Evolutionary conservation across 2,329 filamentous ascomycete species (phyloP).

Genomic region (Stenocarpella maydis): DNA sequence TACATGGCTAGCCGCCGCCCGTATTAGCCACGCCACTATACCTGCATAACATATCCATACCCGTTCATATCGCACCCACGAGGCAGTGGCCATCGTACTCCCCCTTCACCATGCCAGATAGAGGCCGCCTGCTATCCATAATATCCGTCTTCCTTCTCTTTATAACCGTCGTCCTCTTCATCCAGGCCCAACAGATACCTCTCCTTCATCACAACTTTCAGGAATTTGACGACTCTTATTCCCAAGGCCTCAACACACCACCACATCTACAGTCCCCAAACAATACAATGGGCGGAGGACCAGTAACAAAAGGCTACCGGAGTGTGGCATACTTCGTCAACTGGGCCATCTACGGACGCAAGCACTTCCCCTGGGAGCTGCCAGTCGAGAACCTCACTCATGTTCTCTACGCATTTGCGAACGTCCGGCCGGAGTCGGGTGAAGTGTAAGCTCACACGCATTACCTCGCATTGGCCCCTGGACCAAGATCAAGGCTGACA

Average conservation of each 20-base stretch:
- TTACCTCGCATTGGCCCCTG: constrained; percentile 36
- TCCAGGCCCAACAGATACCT: constrained; percentile 21
- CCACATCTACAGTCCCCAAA: constrained; percentile 31
- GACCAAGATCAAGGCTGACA: background rate
- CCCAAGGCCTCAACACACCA: constrained; percentile 15
- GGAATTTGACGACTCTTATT: constrained; percentile 24
- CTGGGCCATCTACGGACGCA: constrained; percentile 87
- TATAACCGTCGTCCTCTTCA: constrained; percentile 28
- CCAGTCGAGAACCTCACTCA: constrained; percentile 85
- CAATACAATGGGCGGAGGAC: constrained; percentile 53
- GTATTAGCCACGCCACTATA: constrained; percentile 15
- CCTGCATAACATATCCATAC: constrained; percentile 18
- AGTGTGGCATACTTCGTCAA: constrained; percentile 79
- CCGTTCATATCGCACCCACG: constrained; percentile 14
- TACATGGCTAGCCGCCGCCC: constrained; percentile 28
- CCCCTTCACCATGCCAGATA: constrained; percentile 26
- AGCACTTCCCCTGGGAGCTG: constrained; percentile 86
- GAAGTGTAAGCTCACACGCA: constrained; percentile 70
- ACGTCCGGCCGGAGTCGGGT: constrained; percentile 79
- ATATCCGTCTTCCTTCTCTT: constrained; percentile 16
- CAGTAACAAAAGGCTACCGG: constrained; percentile 59
- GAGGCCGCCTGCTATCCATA: constrained; percentile 32
- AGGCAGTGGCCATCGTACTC: background rate
- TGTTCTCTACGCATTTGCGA: constrained; percentile 89
- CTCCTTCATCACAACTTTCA: constrained; percentile 30